Evolutionary conservation across 495 filamentous ascomycete genomes (phyloP).

Genomic region (Clavariopsis aquatica): DNA sequence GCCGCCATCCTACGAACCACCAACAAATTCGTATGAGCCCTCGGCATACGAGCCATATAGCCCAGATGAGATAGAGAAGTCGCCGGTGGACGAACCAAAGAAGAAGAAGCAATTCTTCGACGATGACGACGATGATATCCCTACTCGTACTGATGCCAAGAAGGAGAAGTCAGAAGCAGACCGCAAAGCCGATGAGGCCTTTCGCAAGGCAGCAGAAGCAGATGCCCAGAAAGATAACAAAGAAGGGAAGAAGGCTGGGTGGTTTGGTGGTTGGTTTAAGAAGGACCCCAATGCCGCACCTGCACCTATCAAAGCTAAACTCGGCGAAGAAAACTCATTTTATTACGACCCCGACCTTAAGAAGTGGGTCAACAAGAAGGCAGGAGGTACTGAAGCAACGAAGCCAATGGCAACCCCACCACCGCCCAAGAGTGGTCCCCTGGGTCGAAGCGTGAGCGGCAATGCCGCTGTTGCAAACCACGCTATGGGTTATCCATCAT

Average conservation of each 20-base stretch:
- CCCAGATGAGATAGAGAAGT: constrained; percentile 43
- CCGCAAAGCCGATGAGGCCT: constrained; percentile 68
- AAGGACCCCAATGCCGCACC: constrained; percentile 59
- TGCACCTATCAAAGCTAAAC: constrained; percentile 85
- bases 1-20: constrained; percentile 44
- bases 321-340: constrained; percentile 91
- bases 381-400: constrained; percentile 47
- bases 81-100: constrained; percentile 43
- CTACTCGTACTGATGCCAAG: constrained; percentile 54
- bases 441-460: constrained; percentile 32
- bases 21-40: constrained; percentile 43
- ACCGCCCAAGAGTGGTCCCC: constrained; percentile 45
- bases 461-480: constrained; percentile 26
- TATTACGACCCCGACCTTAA: constrained; percentile 92
- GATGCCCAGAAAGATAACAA: constrained; percentile 55
- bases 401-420: constrained; percentile 46
- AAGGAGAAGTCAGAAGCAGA: constrained; percentile 52
- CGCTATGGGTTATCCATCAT: constrained; percentile 14
- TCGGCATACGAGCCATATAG: constrained; percentile 47
- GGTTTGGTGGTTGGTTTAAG: constrained; percentile 88
- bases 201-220: constrained; percentile 80
- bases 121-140: constrained; percentile 68
- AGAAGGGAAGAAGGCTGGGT: constrained; percentile 52
- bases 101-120: constrained; percentile 78
- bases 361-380: constrained; percentile 98